Evolutionary conservation across 2,329 filamentous ascomycete genomes (phyloP).

Genomic region (Aureobasidium musti): DNA sequence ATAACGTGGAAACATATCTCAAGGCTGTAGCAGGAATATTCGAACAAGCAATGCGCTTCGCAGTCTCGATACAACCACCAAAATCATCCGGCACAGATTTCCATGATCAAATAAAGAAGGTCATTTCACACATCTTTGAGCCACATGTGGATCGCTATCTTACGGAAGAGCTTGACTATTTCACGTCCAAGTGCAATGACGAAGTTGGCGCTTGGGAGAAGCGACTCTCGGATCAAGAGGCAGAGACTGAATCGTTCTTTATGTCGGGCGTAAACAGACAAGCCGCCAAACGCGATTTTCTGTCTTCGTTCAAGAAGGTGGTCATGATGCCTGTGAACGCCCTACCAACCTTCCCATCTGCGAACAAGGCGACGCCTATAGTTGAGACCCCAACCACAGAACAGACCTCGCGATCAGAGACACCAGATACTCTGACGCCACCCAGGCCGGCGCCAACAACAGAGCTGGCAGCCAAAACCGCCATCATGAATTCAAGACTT

Average conservation of each 20-base stretch:
- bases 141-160: conserved; percentile 93
- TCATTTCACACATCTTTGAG: conserved; percentile 76
- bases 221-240: conserved; percentile 86
- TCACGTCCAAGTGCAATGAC: conserved; percentile 71
- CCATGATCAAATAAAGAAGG: conserved; percentile 63
- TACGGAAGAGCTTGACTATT: conserved; percentile 85
- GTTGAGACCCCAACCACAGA: conserved; percentile 35
- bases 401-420: conserved; percentile 35
- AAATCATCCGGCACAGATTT: conserved; percentile 63
- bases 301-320: conserved; percentile 96
- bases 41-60: conserved; percentile 79
- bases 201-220: conserved; percentile 88
- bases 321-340: conserved; percentile 99
- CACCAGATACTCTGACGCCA: conserved; percentile 42
- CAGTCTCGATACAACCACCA: conserved; percentile 68
- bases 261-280: conserved; percentile 95
- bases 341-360: conserved; percentile 67
- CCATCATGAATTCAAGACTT: conserved; percentile 89
- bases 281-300: conserved; percentile 93
- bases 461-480: conserved; percentile 94
- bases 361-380: conserved; percentile 40
- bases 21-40: conserved; percentile 86
- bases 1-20: conserved; percentile 74
- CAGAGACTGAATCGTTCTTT: conserved; percentile 86
- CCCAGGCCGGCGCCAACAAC: conserved; percentile 72